Conservation (phyloP, 2,329 filamentous ascomycete genomes). For the Aspergillus melleus region DNA sequence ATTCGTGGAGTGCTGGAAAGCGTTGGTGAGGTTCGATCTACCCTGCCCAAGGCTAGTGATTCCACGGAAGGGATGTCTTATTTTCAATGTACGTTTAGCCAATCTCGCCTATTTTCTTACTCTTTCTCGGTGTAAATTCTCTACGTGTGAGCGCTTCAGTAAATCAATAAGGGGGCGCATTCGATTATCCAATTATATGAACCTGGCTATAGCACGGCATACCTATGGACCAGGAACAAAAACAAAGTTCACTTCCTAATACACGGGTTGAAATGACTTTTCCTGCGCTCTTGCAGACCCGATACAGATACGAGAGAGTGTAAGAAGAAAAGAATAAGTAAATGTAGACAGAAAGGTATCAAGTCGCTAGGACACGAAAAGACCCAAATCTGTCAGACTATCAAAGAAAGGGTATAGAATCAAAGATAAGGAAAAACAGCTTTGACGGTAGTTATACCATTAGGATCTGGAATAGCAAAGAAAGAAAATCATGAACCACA, state of each 20-base stretch:
- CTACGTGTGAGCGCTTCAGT: not conserved
- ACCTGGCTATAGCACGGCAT: not conserved
- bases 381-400: not conserved
- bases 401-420: constrained; percentile 8
- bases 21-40: constrained; percentile 17
- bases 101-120: not conserved
- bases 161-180: not conserved
- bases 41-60: not conserved
- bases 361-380: not conserved
- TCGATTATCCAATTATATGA: not conserved
- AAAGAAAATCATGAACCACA: constrained; percentile 3
- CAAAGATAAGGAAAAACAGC: constrained; percentile 4
- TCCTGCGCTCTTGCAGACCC: constrained; percentile 15
- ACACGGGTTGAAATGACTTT: constrained; percentile 7
- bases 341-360: not conserved
- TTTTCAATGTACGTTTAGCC: not conserved
- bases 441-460: constrained; percentile 14
- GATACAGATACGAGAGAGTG: constrained; percentile 12
- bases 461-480: constrained; percentile 5
- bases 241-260: not conserved
- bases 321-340: not conserved
- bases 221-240: not conserved
- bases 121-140: not conserved
- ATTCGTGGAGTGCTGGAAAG: constrained; percentile 12
- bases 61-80: not conserved